Evolutionary conservation across 441 rosid genomes (phyloP).

Genomic region (Eutrema salsugineum): DNA sequence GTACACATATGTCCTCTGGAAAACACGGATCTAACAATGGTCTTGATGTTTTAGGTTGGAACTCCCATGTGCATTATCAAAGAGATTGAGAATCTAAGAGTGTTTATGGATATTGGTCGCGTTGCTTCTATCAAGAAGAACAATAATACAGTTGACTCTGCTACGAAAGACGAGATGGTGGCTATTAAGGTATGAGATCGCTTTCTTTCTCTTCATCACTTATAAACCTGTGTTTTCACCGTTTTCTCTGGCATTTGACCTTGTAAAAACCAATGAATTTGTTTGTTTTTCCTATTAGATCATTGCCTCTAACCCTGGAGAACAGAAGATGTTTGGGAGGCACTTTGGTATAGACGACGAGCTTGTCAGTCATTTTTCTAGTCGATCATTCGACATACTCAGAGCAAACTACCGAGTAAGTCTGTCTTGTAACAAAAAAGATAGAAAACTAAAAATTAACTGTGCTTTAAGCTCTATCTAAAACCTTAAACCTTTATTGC

Average conservation of each 20-base stretch:
- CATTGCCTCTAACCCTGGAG: conserved; percentile 58
- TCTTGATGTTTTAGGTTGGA: conserved; percentile 51
- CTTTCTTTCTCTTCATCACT: background rate
- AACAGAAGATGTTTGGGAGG: conserved; percentile 81
- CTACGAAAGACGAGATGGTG: conserved; percentile 76
- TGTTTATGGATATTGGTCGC: conserved; percentile 70
- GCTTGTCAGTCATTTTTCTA: conserved; percentile 75
- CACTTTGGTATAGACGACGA: conserved; percentile 70
- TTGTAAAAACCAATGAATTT: background rate
- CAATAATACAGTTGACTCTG: conserved; percentile 61
- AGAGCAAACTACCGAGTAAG: conserved; percentile 71
- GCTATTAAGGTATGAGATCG: conserved; percentile 64
- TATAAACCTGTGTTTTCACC: too few relatives aligned
- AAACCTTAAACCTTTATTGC: conserved; percentile 1
- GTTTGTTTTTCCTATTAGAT: background rate
- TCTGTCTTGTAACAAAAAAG: background rate
- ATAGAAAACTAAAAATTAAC: background rate
- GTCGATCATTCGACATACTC: conserved; percentile 67
- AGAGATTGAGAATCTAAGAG: conserved; percentile 28
- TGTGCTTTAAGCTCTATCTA: background rate
- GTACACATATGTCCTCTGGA: background rate
- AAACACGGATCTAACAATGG: background rate
- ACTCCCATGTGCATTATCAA: conserved; percentile 73
- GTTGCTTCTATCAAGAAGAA: conserved; percentile 69
- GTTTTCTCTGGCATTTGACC: background rate